Conservation (phyloP, 768 basidiomycete species). For the Pluteus cervinus region DNA sequence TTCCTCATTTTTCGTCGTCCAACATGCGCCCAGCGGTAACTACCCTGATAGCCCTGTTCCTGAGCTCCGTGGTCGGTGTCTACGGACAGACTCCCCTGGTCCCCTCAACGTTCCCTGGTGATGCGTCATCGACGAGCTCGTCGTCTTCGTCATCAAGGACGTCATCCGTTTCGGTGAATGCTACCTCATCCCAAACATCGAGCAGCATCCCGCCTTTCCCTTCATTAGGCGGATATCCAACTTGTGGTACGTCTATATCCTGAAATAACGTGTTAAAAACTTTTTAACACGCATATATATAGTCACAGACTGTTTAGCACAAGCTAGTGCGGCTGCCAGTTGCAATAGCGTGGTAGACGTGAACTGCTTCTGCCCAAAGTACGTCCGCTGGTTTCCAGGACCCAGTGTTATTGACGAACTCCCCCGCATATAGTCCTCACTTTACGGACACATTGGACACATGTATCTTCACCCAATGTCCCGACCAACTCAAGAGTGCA, state of each 20-base stretch:
- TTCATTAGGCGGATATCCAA: slow-evolving; percentile 28
- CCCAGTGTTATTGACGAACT: neutral
- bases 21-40: too few relatives aligned
- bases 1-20: too few relatives aligned
- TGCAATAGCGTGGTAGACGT: slow-evolving; percentile 41
- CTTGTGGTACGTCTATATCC: slow-evolving; percentile 27
- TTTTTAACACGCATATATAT: slow-evolving; percentile 1
- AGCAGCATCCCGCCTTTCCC: slow-evolving; percentile 32
- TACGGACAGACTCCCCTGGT: too few relatives aligned
- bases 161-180: slow-evolving; percentile 9
- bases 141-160: too few relatives aligned
- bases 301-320: slow-evolving; percentile 41
- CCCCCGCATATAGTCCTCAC: slow-evolving; percentile 14
- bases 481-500: slow-evolving; percentile 27
- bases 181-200: slow-evolving; percentile 15
- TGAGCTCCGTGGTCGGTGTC: too few relatives aligned
- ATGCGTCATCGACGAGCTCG: too few relatives aligned
- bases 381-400: slow-evolving; percentile 9
- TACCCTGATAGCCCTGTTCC: too few relatives aligned
- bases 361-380: slow-evolving; percentile 43
- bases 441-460: slow-evolving; percentile 31
- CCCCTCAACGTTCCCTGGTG: too few relatives aligned
- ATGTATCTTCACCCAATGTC: slow-evolving; percentile 32
- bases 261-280: neutral
- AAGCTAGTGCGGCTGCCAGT: slow-evolving; percentile 29